Evolutionary conservation across 768 basidiomycete species (phyloP).

Genomic region (Dendrothele bispora): DNA sequence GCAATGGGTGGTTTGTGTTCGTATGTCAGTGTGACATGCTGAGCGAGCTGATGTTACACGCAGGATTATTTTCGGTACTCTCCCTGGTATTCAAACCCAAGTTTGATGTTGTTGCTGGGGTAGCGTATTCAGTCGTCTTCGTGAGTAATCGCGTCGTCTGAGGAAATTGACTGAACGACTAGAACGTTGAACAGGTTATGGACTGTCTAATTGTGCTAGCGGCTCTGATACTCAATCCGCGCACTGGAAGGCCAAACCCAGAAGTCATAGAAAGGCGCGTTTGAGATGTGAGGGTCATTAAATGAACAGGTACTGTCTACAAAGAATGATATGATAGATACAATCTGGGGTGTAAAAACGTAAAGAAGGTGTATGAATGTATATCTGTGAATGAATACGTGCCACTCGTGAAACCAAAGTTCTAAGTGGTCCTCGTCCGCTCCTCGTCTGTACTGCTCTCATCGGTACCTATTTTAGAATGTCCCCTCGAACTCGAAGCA

Average conservation of each 20-base stretch:
- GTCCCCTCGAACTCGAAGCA: constrained; percentile 38
- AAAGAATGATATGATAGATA: background rate
- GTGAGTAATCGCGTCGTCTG: constrained; percentile 32
- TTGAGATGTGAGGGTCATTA: constrained; percentile 3
- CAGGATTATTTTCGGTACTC: constrained; percentile 64
- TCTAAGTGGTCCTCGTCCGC: too few relatives aligned
- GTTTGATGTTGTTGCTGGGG: constrained; percentile 63
- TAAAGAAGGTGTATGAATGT: background rate
- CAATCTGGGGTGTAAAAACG: background rate
- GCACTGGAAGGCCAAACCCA: constrained; percentile 41
- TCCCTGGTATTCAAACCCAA: constrained; percentile 65
- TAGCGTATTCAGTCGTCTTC: constrained; percentile 63
- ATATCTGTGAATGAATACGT: constrained; percentile 2
- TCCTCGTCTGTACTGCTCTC: constrained; percentile 43
- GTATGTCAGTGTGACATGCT: background rate
- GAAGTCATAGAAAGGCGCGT: constrained; percentile 25
- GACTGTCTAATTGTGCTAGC: constrained; percentile 62
- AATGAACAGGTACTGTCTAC: constrained; percentile 6
- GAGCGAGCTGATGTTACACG: background rate
- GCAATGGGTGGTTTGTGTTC: constrained; percentile 52
- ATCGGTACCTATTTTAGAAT: constrained; percentile 46
- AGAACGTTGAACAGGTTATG: constrained; percentile 43
- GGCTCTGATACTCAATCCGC: constrained; percentile 66
- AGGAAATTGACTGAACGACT: constrained; percentile 2
- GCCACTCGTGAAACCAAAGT: constrained; percentile 34